Percentiles rank a stretch among this genome's conserved stretches.
These are phyloP conservation scores for Quercus gilva DNA, from an alignment of 306 rosid species.

Conservation along the genomic window DNA sequence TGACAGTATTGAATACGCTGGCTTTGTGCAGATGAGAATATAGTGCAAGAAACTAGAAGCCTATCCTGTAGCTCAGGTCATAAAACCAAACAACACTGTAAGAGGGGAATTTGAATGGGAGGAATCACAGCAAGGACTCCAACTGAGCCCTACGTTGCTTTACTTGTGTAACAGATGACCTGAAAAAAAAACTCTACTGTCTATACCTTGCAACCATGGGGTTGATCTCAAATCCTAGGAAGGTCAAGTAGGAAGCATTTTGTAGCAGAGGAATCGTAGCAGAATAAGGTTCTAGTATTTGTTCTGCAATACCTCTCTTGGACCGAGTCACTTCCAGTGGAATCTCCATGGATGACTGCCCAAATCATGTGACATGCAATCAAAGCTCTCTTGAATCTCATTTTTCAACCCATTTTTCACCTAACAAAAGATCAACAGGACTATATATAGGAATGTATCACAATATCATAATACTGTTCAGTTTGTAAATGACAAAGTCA, in stretches of 20 bases:
- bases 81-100: conserved; percentile 2
- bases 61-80: background rate
- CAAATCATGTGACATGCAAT: conserved; percentile 48
- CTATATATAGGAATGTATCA: background rate
- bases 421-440: background rate
- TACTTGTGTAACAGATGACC: too few species aligned
- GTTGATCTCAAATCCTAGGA: too few species aligned
- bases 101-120: too few species aligned
- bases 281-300: too few species aligned
- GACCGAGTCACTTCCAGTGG: conserved; percentile 59
- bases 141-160: too few species aligned
- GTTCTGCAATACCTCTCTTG: conserved; percentile 30
- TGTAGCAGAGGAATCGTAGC: too few species aligned
- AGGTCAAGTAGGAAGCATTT: too few species aligned
- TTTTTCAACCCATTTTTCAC: background rate
- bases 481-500: background rate
- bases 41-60: background rate
- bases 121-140: too few species aligned
- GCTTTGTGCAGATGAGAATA: too few species aligned
- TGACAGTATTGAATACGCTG: background rate
- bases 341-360: conserved; percentile 82
- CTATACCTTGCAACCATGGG: too few species aligned
- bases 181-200: too few species aligned
- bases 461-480: background rate
- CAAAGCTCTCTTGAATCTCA: background rate